Evolutionary conservation across 306 rosid species (phyloP), one percentile per base, ranked within the genome.

Genomic region (Vicia villosa): DNA sequence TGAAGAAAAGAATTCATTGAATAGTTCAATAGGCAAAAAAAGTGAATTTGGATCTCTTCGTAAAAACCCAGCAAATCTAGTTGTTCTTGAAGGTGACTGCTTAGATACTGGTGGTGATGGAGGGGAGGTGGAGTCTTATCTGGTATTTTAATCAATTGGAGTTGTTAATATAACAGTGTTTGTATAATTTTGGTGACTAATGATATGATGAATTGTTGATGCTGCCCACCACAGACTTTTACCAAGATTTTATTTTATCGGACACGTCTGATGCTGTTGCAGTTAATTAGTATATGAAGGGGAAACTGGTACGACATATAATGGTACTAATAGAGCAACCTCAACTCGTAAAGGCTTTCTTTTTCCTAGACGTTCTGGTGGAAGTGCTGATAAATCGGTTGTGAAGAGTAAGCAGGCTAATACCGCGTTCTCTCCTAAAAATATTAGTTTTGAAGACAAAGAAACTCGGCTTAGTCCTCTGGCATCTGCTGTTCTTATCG

Each of bases 81-180:
- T 91, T 73, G 96, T 94, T 64, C 95, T 91, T 19, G 99, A 94
- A 83, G 97, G 99, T 17, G 99, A 91, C 76, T 94, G 99, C 84
- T 79, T 94, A 70, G 99, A 91, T 74, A 66, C 87, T 21, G 66
- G 81, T 43, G 96, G 92, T 79, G 96, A 89, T 86, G 89, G 86
- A 8, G 94, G 96, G 72, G 99, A 94, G 68, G 78, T 91, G 79
- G 97, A 87, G 79, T 84, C 97, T 14, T 91, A 87, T 81, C 88
- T 91, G 99, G 99, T 94, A 94, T 66, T 10, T 12, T 63, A 47
- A 49, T 72, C 74, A 66, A 74, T 72, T 72, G 82, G 79, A 77
- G 61, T 79, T 49, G 32, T 74, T 76, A 57, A 11, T 45, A 20
- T 37, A 20, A 45, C 9, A 15, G 36, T 58, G 59, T 63, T 42